Conservation (phyloP, 2,329 filamentous ascomycete species). For the Biscogniauxia sp. region DNA sequence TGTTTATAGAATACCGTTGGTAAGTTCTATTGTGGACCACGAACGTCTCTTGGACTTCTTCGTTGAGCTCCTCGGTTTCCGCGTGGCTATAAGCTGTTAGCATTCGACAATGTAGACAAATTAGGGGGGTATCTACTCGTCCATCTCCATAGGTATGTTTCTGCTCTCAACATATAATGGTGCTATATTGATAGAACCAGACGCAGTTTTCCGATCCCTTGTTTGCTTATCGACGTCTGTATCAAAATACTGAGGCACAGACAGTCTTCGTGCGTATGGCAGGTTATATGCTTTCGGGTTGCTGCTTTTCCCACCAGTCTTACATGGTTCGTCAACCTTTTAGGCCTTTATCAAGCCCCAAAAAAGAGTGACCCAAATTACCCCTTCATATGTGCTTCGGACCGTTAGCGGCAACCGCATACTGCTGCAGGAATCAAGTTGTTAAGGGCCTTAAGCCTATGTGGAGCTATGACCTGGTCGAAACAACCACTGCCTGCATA, state of each 20-base stretch:
- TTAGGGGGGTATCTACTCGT: slow-evolving; percentile 24
- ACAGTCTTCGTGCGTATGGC: not conserved
- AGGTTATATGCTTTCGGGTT: not conserved
- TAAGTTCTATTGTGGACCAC: slow-evolving; percentile 62
- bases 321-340: slow-evolving; percentile 18
- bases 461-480: slow-evolving; percentile 32
- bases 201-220: not conserved
- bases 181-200: not conserved
- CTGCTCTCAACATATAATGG: not conserved
- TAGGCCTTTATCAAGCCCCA: slow-evolving; percentile 17
- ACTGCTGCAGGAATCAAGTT: slow-evolving; percentile 25
- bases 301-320: slow-evolving; percentile 17
- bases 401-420: slow-evolving; percentile 28
- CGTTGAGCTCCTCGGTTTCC: slow-evolving; percentile 43
- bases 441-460: slow-evolving; percentile 31
- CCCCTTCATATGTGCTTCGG: slow-evolving; percentile 24
- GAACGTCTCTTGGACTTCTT: slow-evolving; percentile 58
- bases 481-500: slow-evolving; percentile 29
- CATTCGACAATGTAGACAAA: slow-evolving; percentile 10
- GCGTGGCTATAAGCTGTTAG: slow-evolving; percentile 38
- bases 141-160: slow-evolving; percentile 21
- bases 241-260: not conserved
- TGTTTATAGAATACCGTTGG: slow-evolving; percentile 64
- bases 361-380: slow-evolving; percentile 26
- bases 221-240: not conserved